Evolutionary conservation across 257 asterid species (phyloP).

Genomic region (Pogostemon cablin): DNA sequence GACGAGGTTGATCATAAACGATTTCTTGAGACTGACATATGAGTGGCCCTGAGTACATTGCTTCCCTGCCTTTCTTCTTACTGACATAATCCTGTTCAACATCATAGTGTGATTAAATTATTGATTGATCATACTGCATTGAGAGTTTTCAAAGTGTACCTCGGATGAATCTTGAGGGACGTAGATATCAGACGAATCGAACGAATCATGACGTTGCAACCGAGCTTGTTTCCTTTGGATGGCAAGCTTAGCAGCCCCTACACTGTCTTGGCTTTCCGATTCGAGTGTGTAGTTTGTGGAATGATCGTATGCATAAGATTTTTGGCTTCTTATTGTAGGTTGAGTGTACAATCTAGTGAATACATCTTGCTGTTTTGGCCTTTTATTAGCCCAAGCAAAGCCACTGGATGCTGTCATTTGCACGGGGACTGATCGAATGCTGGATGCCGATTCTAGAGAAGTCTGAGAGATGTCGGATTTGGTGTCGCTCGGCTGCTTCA

Average conservation of each 20-base stretch:
- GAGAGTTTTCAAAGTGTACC: conserved; percentile 36
- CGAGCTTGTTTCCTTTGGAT: conserved; percentile 34
- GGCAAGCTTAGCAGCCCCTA: conserved; percentile 37
- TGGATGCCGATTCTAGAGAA: conserved; percentile 58
- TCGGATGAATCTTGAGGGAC: conserved; percentile 43
- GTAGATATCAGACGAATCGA: conserved; percentile 49
- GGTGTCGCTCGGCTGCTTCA: conserved; percentile 59
- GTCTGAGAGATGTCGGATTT: conserved; percentile 69
- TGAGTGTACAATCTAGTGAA: conserved; percentile 47
- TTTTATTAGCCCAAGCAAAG: conserved; percentile 52
- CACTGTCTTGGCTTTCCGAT: conserved; percentile 40
- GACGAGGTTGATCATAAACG: conserved; percentile 44
- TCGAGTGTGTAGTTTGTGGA: conserved; percentile 36
- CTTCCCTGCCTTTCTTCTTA: conserved; percentile 36
- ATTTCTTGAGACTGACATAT: conserved; percentile 38
- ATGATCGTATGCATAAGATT: conserved; percentile 29
- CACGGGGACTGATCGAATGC: conserved; percentile 60
- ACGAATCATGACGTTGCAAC: conserved; percentile 45
- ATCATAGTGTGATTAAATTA: neutral
- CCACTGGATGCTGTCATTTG: conserved; percentile 50
- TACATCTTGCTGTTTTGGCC: conserved; percentile 50
- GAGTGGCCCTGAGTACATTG: conserved; percentile 54
- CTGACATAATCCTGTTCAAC: conserved; percentile 44
- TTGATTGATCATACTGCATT: too few relatives aligned
- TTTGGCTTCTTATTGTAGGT: conserved; percentile 44